Conservation (phyloP, 2,329 filamentous ascomycete species). For the Epichloe uncinata region DNA sequence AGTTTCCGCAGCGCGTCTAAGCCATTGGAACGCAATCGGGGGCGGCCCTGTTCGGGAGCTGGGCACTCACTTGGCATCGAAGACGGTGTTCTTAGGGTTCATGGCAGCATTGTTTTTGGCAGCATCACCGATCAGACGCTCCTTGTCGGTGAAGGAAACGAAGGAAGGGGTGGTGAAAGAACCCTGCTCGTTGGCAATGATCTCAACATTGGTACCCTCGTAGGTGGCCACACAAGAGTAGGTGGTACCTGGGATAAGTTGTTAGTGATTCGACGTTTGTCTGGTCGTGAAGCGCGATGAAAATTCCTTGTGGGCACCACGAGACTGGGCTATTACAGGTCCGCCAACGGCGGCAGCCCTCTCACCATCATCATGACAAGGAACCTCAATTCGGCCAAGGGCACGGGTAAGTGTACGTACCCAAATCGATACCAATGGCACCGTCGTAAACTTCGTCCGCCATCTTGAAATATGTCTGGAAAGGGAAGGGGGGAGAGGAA, state of each 20-base stretch:
- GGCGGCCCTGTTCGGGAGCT: background rate
- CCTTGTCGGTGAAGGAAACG: constrained; percentile 97
- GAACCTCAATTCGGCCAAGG: background rate
- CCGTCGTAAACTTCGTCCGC: constrained; percentile 97
- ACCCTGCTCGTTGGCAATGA: constrained; percentile 99
- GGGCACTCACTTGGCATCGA: constrained; percentile 88
- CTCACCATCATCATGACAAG: background rate
- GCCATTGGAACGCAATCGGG: background rate
- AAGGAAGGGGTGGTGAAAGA: constrained; percentile 98
- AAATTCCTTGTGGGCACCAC: background rate
- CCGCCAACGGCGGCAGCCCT: background rate
- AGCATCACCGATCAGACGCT: constrained; percentile 97
- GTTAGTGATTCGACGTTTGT: background rate
- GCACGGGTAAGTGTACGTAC: constrained; percentile 38
- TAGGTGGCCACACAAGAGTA: constrained; percentile 99
- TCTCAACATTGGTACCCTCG: constrained; percentile 98
- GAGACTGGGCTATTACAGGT: background rate
- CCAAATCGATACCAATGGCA: constrained; percentile 99
- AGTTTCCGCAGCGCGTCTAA: no score
- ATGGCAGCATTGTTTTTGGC: constrained; percentile 99
- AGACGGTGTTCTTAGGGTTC: constrained; percentile 97
- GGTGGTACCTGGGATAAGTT: constrained; percentile 62
- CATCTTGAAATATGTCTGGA: constrained; percentile 47
- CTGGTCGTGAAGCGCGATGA: background rate
- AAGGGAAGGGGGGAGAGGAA: constrained; percentile 9